Evolutionary conservation across 805 yeast genomes (phyloP).

Genomic region (Hagleromyces aurorensis): DNA sequence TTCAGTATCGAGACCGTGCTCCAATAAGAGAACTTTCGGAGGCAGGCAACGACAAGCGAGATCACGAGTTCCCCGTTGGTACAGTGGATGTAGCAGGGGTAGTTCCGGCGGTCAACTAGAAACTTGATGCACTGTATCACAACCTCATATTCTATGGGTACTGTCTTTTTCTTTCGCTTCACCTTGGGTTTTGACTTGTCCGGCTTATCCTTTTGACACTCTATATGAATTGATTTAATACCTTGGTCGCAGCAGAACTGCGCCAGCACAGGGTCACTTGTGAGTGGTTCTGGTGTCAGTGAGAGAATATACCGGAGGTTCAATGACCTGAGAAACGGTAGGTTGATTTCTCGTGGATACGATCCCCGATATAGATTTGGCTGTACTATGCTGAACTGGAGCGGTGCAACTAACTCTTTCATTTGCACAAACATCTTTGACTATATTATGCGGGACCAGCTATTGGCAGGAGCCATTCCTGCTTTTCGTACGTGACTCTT

Average conservation of each 20-base stretch:
- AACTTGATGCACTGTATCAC: slow-evolving; percentile 54
- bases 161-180: slow-evolving; percentile 75
- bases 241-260: slow-evolving; percentile 45
- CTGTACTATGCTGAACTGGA: slow-evolving; percentile 66
- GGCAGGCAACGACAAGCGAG: slow-evolving; percentile 75
- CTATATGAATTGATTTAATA: slow-evolving; percentile 63
- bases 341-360: slow-evolving; percentile 71
- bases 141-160: slow-evolving; percentile 64
- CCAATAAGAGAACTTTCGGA: slow-evolving; percentile 81
- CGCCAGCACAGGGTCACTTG: slow-evolving; percentile 42
- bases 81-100: slow-evolving; percentile 81
- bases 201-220: slow-evolving; percentile 42
- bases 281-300: slow-evolving; percentile 69
- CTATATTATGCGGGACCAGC: too few species aligned
- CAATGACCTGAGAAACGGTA: slow-evolving; percentile 57
- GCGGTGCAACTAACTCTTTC: slow-evolving; percentile 59
- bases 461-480: too few species aligned
- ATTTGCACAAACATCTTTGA: slow-evolving; percentile 6
- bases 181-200: slow-evolving; percentile 34
- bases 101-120: slow-evolving; percentile 47
- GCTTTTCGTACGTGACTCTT: too few species aligned
- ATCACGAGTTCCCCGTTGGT: slow-evolving; percentile 85
- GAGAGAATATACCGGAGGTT: slow-evolving; percentile 66
- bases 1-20: slow-evolving; percentile 78
- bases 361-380: slow-evolving; percentile 74